Evolutionary conservation across 768 basidiomycete genomes (phyloP).

Genomic region (Boletus reticuloceps): DNA sequence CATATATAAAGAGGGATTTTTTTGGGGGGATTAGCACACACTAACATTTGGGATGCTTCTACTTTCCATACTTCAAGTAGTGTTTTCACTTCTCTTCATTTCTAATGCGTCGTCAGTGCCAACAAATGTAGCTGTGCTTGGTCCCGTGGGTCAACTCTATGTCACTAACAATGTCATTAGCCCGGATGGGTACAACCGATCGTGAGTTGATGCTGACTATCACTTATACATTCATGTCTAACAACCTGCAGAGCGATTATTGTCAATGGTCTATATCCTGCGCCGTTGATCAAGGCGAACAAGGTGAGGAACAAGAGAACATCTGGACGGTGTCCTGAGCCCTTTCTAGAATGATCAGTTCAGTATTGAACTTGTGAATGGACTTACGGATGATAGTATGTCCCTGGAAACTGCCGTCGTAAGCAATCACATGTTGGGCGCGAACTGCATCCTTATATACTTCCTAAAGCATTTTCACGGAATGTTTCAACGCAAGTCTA

Average conservation of each 20-base stretch:
- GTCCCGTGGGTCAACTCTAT: conserved; percentile 20
- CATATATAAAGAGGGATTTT: too few species aligned
- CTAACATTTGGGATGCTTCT: too few species aligned
- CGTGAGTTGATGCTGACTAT: background rate
- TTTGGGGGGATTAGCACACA: too few species aligned
- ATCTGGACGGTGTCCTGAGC: background rate
- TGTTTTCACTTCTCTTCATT: too few species aligned
- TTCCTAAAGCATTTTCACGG: background rate
- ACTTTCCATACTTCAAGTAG: too few species aligned
- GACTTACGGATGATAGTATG: conserved; percentile 41
- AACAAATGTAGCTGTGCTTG: background rate
- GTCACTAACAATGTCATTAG: conserved; percentile 38
- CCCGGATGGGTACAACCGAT: conserved; percentile 45
- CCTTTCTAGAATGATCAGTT: background rate
- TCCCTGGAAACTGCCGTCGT: conserved; percentile 40
- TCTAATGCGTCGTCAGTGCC: too few species aligned
- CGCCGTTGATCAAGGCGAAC: background rate
- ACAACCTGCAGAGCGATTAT: background rate
- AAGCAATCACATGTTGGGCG: conserved; percentile 15
- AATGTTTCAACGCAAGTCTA: background rate
- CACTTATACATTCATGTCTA: background rate
- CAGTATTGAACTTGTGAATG: background rate
- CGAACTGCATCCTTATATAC: conserved; percentile 7
- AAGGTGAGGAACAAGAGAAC: background rate
- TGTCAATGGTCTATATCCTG: background rate